These are phyloP conservation scores for Penicillium digitatum DNA, from an alignment of 2,329 filamentous ascomycete genomes.

Conservation along the genomic window DNA sequence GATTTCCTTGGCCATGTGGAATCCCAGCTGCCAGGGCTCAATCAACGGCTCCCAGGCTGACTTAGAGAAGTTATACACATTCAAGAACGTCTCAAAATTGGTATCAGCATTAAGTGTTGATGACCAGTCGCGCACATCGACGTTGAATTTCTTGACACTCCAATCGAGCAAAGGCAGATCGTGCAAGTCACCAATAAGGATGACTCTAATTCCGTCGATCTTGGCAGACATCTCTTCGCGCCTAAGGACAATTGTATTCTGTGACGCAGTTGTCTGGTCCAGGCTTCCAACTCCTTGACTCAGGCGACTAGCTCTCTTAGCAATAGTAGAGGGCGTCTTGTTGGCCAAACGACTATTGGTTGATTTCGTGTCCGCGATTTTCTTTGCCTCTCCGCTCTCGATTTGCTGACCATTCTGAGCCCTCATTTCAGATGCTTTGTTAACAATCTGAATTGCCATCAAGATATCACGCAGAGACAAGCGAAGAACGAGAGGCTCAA, in stretches of 20 bases:
- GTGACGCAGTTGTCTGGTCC: slow-evolving; percentile 36
- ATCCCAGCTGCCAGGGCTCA: slow-evolving; percentile 92
- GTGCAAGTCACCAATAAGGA: slow-evolving; percentile 92
- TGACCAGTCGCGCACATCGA: slow-evolving; percentile 87
- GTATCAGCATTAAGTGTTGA: slow-evolving; percentile 80
- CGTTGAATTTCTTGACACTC: slow-evolving; percentile 83
- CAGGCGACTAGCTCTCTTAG: slow-evolving; percentile 44
- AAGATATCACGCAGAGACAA: slow-evolving; percentile 92
- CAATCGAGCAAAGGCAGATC: slow-evolving; percentile 93
- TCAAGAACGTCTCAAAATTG: slow-evolving; percentile 88
- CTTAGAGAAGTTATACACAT: slow-evolving; percentile 98
- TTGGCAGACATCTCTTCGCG: slow-evolving; percentile 80
- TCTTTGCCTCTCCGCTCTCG: slow-evolving; percentile 53
- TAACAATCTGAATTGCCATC: slow-evolving; percentile 85
- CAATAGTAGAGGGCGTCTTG: slow-evolving; percentile 42
- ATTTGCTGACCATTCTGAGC: slow-evolving; percentile 47
- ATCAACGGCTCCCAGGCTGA: slow-evolving; percentile 96
- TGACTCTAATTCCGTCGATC: slow-evolving; percentile 82
- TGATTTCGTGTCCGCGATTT: slow-evolving; percentile 44
- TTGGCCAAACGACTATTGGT: slow-evolving; percentile 49
- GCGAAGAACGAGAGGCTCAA: slow-evolving; percentile 86
- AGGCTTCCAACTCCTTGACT: slow-evolving; percentile 40
- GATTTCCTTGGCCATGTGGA: slow-evolving; percentile 77
- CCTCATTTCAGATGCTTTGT: slow-evolving; percentile 83
- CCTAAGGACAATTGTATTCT: slow-evolving; percentile 54